A percentile compares a stretch with the other conserved stretches of the same genome.
Conservation (phyloP, 2,329 filamentous ascomycete genomes). For the Aspergillus niger region DNA sequence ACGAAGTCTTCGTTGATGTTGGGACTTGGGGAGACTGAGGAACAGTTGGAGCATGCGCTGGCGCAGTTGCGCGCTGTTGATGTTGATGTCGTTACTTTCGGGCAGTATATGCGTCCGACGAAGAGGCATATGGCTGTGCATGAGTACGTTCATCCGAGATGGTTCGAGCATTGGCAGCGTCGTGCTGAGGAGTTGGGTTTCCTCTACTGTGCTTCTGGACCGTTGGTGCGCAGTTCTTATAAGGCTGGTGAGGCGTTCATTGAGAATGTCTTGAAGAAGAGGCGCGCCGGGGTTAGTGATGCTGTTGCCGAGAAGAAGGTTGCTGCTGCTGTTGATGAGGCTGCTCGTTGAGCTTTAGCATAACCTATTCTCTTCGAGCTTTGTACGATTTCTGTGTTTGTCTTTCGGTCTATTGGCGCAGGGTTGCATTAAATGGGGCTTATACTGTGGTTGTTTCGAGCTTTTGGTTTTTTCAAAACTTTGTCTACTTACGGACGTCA, state of each 20-base stretch:
- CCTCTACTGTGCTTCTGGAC: conserved; percentile 92
- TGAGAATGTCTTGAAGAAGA: conserved; percentile 93
- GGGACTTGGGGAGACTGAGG: conserved; percentile 87
- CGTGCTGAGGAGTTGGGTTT: conserved; percentile 93
- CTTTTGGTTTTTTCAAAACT: neutral
- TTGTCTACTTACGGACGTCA: neutral
- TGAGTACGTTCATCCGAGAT: conserved; percentile 87
- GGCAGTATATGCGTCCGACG: conserved; percentile 99
- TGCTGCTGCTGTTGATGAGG: conserved; percentile 28
- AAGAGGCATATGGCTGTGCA: conserved; percentile 97
- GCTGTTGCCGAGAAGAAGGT: conserved; percentile 31
- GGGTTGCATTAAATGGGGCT: conserved; percentile 11
- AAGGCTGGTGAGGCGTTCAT: conserved; percentile 99
- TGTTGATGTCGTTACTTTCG: conserved; percentile 96
- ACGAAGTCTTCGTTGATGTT: conserved; percentile 99
- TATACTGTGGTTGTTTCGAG: neutral
- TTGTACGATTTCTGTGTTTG: conserved; percentile 4
- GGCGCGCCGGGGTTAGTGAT: conserved; percentile 41
- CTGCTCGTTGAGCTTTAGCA: conserved; percentile 27
- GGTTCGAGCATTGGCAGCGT: conserved; percentile 89
- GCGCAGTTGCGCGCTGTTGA: conserved; percentile 74
- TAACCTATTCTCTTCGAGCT: neutral
- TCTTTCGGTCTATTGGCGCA: conserved; percentile 17
- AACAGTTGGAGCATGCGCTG: conserved; percentile 78
- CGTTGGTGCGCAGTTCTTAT: conserved; percentile 90